Percentiles rank a stretch among this genome's conserved stretches.
phyloP scores from a whole-genome alignment of 495 filamentous ascomycete species.

The Daldinia caldariorum region DNA sequence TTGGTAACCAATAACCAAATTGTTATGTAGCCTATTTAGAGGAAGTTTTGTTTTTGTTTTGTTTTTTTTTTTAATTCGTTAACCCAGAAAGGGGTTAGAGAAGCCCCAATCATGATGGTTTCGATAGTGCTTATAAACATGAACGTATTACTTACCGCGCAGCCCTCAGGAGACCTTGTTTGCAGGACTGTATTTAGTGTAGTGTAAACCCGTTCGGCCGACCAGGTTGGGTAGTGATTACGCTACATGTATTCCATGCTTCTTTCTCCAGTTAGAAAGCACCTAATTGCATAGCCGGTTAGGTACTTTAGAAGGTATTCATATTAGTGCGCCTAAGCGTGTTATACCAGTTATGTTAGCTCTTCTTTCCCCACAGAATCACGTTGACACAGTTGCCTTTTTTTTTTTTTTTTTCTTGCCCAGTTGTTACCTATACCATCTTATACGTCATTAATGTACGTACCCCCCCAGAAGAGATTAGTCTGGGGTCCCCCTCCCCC shows the following conservation, averaged over 20 bases:
- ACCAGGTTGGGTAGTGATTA: neutral
- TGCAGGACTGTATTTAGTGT: neutral
- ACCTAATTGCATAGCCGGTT: too few relatives aligned
- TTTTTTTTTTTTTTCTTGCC: slow-evolving; percentile 16
- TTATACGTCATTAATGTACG: slow-evolving; percentile 35
- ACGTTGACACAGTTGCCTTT: neutral
- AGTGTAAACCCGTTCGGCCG: slow-evolving; percentile 19
- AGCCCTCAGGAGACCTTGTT: too few relatives aligned
- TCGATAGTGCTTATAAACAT: neutral
- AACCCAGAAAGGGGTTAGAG: neutral
- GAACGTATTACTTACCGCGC: neutral
- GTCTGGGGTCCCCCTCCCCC: neutral
- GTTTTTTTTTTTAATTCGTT: too few relatives aligned
- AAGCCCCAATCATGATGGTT: neutral
- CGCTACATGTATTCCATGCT: slow-evolving; percentile 5
- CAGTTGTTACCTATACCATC: slow-evolving; percentile 26
- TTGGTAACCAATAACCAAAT: slow-evolving; percentile 3
- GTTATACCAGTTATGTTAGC: neutral
- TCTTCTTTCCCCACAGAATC: slow-evolving; percentile 9
- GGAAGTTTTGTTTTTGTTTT: neutral
- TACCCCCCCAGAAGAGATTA: slow-evolving; percentile 4
- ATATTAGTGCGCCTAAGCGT: too few relatives aligned
- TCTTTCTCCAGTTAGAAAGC: neutral
- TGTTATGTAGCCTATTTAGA: neutral
- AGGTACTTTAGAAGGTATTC: too few relatives aligned